Base-by-base conservation (phyloP, 2,329 filamentous ascomycete species). In the Zymoseptoria brevis region DNA sequence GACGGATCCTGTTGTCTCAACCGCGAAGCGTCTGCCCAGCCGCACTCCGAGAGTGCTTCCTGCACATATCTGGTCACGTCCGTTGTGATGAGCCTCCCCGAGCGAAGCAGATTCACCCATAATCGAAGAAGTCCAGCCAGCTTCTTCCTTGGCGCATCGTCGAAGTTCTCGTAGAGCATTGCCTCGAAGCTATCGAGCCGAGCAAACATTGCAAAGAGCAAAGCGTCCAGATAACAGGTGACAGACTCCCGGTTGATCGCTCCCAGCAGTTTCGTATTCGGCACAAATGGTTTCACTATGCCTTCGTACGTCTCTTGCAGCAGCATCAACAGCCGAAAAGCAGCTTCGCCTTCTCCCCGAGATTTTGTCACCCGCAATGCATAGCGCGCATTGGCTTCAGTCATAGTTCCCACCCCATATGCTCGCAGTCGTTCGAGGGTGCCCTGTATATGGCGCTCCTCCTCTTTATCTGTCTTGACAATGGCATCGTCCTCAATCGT, bases 201-300 rank as follows among this genome's bases (percentile, higher is more conserved):
- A 19, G 89, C 88, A 72, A 97, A 97, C 90, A 99, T 96, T 72
- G 93, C 88, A 72, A 96, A 97, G 1, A 99, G 81, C 21, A 97
- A 77, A 0, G 93, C 83, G 72, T 97, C 94, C 16, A 97, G 79
- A 72, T 95, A 97, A 76, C 94, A 99, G n/a, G 93, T 97, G 41
- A 96, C 90, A 53, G 83, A 84, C 51, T 87, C 82, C 53, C 91
- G 82, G 70, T 99, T 99, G 67, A 90, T 87, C 11, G 94, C 93
- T 6, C 94, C 94, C 4, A 90, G 77, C 77, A 97, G 85, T 58
- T 82, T 82, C 7, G 87, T 80, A 56, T 81, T 80, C 8, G 90
- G 84, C 57, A 90, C 81, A 75, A 90, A 96, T 16, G 85, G 83
- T 62, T 85, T 80, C 64, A 97, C 82, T 49, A 89, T 83, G 16